Evolutionary conservation across 352 stramenopile species (phyloP).

Genomic region (Phytophthora pistaciae): DNA sequence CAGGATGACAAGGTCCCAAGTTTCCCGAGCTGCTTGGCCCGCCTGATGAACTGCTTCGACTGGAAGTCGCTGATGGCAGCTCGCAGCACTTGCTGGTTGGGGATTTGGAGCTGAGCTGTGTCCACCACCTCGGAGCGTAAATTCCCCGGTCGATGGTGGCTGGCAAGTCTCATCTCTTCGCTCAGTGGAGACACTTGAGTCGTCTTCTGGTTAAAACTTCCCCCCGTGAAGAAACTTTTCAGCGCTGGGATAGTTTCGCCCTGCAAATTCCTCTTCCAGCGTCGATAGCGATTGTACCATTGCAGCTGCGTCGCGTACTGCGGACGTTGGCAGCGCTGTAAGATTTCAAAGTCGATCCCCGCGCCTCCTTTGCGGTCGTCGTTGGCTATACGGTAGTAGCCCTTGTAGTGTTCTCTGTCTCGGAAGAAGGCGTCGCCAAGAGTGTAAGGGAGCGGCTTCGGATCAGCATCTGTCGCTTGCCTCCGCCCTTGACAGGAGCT

Average conservation of each 20-base stretch:
- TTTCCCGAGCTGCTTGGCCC: slow-evolving; percentile 47
- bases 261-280: slow-evolving; percentile 29
- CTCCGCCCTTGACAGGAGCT: neutral
- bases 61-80: slow-evolving; percentile 10
- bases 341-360: slow-evolving; percentile 63
- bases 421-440: slow-evolving; percentile 50
- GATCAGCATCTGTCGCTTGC: slow-evolving; percentile 10
- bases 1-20: slow-evolving; percentile 58
- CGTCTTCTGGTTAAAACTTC: neutral
- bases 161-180: neutral
- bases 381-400: slow-evolving; percentile 4
- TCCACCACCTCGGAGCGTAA: slow-evolving; percentile 6
- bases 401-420: slow-evolving; percentile 5
- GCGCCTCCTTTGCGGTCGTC: slow-evolving; percentile 4
- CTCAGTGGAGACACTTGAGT: slow-evolving; percentile 10
- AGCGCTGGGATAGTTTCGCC: neutral
- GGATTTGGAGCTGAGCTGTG: neutral
- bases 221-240: neutral
- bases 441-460: slow-evolving; percentile 54
- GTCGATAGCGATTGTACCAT: slow-evolving; percentile 47
- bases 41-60: slow-evolving; percentile 39
- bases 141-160: neutral
- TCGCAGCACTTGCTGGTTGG: slow-evolving; percentile 12
- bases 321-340: slow-evolving; percentile 55
- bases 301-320: slow-evolving; percentile 54